Conservation (phyloP, 2,329 filamentous ascomycete genomes). For the Nigrospora sphaerica region DNA sequence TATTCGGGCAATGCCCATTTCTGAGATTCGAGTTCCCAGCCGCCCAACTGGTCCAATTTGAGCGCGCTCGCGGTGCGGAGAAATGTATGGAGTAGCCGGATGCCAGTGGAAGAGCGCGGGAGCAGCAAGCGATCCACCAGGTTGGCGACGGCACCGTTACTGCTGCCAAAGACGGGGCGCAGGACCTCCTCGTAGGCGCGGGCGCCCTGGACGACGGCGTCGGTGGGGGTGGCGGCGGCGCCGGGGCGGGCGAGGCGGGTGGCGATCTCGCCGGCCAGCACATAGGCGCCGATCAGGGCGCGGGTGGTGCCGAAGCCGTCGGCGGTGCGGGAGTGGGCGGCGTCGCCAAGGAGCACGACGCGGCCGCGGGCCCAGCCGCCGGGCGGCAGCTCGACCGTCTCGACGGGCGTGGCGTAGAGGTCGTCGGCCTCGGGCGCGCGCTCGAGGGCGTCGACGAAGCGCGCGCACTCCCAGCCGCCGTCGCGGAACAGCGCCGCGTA, state of each 20-base stretch:
- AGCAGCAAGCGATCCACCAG: too few relatives aligned
- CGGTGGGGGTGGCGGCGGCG: background rate
- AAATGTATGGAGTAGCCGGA: too few relatives aligned
- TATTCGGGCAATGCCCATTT: too few relatives aligned
- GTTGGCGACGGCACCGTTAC: too few relatives aligned
- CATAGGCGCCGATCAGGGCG: slow-evolving; percentile 43
- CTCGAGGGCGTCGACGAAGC: slow-evolving; percentile 5
- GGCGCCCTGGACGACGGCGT: slow-evolving; percentile 1
- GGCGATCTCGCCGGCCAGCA: slow-evolving; percentile 47
- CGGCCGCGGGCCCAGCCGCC: slow-evolving; percentile 35
- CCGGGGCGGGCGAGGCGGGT: slow-evolving; percentile 8
- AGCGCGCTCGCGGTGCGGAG: too few relatives aligned
- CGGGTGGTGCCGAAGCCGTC: slow-evolving; percentile 45
- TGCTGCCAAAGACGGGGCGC: background rate
- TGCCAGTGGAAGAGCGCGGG: too few relatives aligned
- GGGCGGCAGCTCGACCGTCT: slow-evolving; percentile 36
- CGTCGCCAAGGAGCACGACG: slow-evolving; percentile 46
- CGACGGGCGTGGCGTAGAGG: slow-evolving; percentile 33
- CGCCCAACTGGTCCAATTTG: too few relatives aligned
- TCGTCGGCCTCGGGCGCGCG: slow-evolving; percentile 21
- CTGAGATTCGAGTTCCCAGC: too few relatives aligned
- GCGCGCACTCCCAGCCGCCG: slow-evolving; percentile 12
- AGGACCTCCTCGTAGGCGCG: background rate
- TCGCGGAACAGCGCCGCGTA: slow-evolving; percentile 24
- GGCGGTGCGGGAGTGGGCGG: slow-evolving; percentile 38